Evolutionary conservation across 2,329 filamentous ascomycete genomes (phyloP).

Genomic region (Claviceps fusiformis): DNA sequence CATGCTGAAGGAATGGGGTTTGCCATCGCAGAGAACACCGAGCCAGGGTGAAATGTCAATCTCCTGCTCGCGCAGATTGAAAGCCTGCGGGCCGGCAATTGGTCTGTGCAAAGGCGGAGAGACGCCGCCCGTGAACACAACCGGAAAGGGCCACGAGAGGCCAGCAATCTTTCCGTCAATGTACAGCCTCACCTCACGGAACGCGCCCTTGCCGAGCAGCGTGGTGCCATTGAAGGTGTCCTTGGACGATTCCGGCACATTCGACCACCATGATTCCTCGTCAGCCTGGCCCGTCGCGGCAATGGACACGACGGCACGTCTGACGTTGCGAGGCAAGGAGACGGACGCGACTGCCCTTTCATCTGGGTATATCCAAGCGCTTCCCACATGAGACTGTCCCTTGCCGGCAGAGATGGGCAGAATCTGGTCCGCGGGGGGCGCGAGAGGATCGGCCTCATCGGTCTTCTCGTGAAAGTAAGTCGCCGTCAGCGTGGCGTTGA

Average conservation of each 20-base stretch:
- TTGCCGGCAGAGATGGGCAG: constrained; percentile 50
- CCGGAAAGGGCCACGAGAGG: constrained; percentile 67
- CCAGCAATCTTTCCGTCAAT: constrained; percentile 64
- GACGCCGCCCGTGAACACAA: constrained; percentile 72
- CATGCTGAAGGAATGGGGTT: constrained; percentile 53
- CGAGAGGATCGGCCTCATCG: neutral
- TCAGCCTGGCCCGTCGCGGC: constrained; percentile 60
- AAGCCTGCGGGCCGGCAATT: constrained; percentile 64
- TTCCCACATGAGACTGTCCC: constrained; percentile 30
- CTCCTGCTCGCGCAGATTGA: constrained; percentile 66
- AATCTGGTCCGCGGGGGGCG: constrained; percentile 45
- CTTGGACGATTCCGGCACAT: constrained; percentile 51
- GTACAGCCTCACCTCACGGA: constrained; percentile 62
- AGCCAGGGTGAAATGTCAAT: constrained; percentile 73
- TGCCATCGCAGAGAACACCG: constrained; percentile 51
- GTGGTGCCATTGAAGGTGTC: constrained; percentile 43
- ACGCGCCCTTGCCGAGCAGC: constrained; percentile 56
- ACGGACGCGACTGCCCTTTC: constrained; percentile 47
- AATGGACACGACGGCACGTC: constrained; percentile 61
- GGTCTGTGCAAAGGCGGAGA: constrained; percentile 66
- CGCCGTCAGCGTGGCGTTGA: constrained; percentile 62
- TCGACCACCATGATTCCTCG: constrained; percentile 82
- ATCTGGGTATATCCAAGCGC: constrained; percentile 53
- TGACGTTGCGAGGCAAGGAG: constrained; percentile 49
- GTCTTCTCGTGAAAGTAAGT: constrained; percentile 45